These are phyloP conservation scores for Puccinia hordei DNA, from an alignment of 1,284 basidiomycete genomes.

Conservation along the genomic window DNA sequence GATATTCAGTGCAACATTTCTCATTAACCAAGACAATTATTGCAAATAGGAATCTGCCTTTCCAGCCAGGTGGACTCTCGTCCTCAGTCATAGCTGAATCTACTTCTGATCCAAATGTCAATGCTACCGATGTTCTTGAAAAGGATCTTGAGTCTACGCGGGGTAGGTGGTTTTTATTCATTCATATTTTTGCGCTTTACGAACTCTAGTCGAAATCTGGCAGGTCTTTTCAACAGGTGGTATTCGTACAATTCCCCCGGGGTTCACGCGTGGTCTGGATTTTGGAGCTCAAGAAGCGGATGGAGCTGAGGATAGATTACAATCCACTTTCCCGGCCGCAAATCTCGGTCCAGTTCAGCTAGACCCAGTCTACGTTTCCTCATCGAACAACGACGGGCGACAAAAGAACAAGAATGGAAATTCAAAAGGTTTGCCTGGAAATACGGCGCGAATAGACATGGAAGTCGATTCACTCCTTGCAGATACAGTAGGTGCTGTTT, in stretches of 20 bases:
- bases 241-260: constrained; percentile 61
- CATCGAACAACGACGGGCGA: constrained; percentile 36
- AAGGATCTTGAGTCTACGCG: constrained; percentile 40
- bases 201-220: not conserved
- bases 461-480: constrained; percentile 40
- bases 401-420: constrained; percentile 8
- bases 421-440: constrained; percentile 2
- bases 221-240: constrained; percentile 52
- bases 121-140: constrained; percentile 38
- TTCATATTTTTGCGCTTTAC: not conserved
- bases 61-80: constrained; percentile 37
- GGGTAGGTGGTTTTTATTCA: not conserved
- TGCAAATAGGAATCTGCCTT: constrained; percentile 33
- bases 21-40: not conserved
- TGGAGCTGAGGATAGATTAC: constrained; percentile 54
- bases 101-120: constrained; percentile 5
- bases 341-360: constrained; percentile 9
- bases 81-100: constrained; percentile 5
- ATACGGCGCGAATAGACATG: constrained; percentile 29
- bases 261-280: constrained; percentile 66
- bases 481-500: constrained; percentile 20
- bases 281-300: constrained; percentile 64
- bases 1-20: not conserved
- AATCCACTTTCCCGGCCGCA: not conserved
- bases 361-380: constrained; percentile 49